Base-by-base conservation (phyloP, 1,284 basidiomycete species). In the Ustilago shanxiensis region DNA sequence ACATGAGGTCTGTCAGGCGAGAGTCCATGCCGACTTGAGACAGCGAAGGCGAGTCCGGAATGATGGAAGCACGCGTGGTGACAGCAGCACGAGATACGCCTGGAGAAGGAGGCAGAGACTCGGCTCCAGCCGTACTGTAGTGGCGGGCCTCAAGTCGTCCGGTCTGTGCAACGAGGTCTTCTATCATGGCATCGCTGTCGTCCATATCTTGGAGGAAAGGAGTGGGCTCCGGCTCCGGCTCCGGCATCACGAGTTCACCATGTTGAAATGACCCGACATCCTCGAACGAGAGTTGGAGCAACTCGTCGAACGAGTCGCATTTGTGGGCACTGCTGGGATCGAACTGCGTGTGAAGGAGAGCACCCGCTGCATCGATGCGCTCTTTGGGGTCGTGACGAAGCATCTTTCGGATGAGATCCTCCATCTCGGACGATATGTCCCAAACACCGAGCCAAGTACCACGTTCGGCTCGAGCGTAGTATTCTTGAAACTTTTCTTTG, bases 341-440 rank as follows among this genome's bases (percentile, higher is more conserved):
- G 41, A 80, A 76, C 44, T 59, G 60, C 22, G 58, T 24, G 29
- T 77, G 70, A 18, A 78, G 65, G 35, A 80, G 56, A 18, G 60
- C 75, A 20, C 67, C 79, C 10, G 72, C 72, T 13, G 71, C 72
- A 33, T 72, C 67, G 59, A 78, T 65, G 0, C 79, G 59, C 39
- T 79, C 66, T 1, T 31, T 22, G 3, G 79, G 69, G 39, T 61
- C 54, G 33, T 66, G 60, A 18, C 41, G 53, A 20, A 82, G 75
- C 76, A 82, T 80, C 29, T 64, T 56, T 22, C 65, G 68, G 35
- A 79, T 75, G 47, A 82, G 70, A 26, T 79, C 71, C 22, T 80
- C 80, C 41, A 80, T 60, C 28, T 71, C 72, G 5, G 49, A 2
- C 0, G 71, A 50, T 29, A 82, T 51, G n/a, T 62, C 59, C 72